Conservation (phyloP, 1,284 basidiomycete species). For the Agaricales sp. region DNA sequence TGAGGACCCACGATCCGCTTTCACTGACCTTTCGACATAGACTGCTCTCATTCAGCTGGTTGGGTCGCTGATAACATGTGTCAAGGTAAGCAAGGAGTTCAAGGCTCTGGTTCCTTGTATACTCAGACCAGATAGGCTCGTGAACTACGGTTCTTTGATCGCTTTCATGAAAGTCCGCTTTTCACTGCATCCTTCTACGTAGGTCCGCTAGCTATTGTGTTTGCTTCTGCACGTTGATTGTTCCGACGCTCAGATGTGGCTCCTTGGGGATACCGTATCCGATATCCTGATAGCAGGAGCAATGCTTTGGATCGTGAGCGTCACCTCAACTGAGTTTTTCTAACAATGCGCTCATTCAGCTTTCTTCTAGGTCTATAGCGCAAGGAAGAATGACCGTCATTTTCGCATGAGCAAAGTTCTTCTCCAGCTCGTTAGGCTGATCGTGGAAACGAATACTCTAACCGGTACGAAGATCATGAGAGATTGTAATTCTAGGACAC, state of each 20-base stretch:
- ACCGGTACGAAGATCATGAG: not conserved
- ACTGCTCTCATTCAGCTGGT: not conserved
- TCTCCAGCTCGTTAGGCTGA: not conserved
- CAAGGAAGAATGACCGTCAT: not conserved
- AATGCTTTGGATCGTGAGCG: constrained; percentile 1
- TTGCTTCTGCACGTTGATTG: too few relatives aligned
- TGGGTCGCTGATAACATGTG: not conserved
- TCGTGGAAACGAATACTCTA: not conserved
- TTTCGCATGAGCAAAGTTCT: not conserved
- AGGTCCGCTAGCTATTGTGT: not conserved
- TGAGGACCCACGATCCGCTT: too few relatives aligned
- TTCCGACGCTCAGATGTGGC: constrained; percentile 2
- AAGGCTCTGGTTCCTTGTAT: not conserved
- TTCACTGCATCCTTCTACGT: not conserved
- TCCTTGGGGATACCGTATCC: not conserved
- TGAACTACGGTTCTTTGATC: not conserved
- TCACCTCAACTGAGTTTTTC: too few relatives aligned
- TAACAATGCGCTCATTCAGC: not conserved
- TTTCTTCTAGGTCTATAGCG: not conserved
- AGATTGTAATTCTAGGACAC: not conserved
- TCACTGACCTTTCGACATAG: too few relatives aligned
- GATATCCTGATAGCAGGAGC: not conserved
- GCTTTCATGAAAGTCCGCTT: not conserved
- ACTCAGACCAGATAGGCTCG: not conserved
- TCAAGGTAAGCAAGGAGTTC: not conserved